phyloP scores from a whole-genome alignment of 257 asterid genomes.

The Schizonepeta tenuifolia region DNA sequence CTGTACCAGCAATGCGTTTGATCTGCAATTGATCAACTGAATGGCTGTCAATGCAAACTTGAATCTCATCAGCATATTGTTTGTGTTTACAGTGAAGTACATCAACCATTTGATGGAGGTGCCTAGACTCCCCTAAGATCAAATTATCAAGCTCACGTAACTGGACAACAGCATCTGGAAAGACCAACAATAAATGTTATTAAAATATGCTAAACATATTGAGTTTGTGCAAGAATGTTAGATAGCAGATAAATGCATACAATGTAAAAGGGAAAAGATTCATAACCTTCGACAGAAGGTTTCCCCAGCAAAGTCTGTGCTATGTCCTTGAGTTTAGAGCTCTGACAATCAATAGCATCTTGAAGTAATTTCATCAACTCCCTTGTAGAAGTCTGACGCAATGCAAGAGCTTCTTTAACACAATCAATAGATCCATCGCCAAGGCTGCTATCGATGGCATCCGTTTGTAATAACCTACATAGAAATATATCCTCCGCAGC shows the following conservation, averaged over 20 bases:
- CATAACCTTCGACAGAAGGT: constrained; percentile 78
- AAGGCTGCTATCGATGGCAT: constrained; percentile 43
- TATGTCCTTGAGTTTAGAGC: constrained; percentile 62
- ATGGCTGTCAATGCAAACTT: constrained; percentile 60
- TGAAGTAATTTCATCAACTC: constrained; percentile 75
- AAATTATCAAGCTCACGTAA: constrained; percentile 66
- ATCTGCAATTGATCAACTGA: constrained; percentile 74
- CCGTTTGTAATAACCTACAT: constrained; percentile 68
- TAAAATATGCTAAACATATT: constrained; percentile 11
- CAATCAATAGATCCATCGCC: constrained; percentile 47
- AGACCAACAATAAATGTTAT: constrained; percentile 31
- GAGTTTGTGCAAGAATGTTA: background rate
- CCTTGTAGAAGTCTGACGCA: constrained; percentile 69
- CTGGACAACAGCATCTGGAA: constrained; percentile 62
- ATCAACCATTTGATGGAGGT: constrained; percentile 59
- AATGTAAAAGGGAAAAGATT: constrained; percentile 32
- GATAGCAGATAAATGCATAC: constrained; percentile 18
- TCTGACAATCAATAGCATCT: constrained; percentile 68
- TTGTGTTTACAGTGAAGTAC: constrained; percentile 70
- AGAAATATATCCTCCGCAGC: constrained; percentile 86
- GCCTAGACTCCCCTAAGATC: constrained; percentile 70
- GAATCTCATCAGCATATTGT: constrained; percentile 72
- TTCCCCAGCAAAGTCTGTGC: constrained; percentile 54
- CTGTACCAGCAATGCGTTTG: constrained; percentile 72
- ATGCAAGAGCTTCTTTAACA: constrained; percentile 66